Base-by-base conservation (phyloP, 176 grass and related monocot genomes). In the Urochloa ruziziensis region DNA sequence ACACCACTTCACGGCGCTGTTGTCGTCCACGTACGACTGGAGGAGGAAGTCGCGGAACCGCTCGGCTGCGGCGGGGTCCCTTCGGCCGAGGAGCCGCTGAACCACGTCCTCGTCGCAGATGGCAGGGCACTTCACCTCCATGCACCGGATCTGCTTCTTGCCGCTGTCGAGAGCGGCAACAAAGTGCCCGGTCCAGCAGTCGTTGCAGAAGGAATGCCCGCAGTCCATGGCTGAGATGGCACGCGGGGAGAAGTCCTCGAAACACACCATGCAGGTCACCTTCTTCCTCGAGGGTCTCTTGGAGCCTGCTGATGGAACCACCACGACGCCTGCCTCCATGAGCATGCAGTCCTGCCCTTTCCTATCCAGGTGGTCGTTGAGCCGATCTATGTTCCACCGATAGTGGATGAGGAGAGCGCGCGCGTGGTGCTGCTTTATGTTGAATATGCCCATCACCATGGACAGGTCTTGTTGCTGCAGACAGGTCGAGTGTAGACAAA, bases 171-270 rank as follows among this genome's bases (percentile, higher is more conserved):
- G 48, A 4, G 47, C 18, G 24, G 85, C 43, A 24, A 61, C 23
- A 40, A 92, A 92, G 78, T 92, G 47, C 40, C 81, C 63, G 16
- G 87, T 89, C 91, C 91, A 92, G 77, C 87, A 92, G 59, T 60
- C 69, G 64, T 89, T 84, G 81, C 90, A 92, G 70, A 86, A 92
- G 54, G 34, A 65, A 24, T 89, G 90, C 23, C 90, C 90, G 27
- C 87, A 92, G 4, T 92, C 90, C 87, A 92, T 89, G 47, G 40
- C 23, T 10, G 75, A 83, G 80, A 82, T 29, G 54, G 48, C 13
- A 10, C 1, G 14, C 9, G 11, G 60, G 12, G 54, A 24, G n/a
- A 77, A 64, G 5, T 89, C 80, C 59, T 89, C 87, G 68, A 86
- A 92, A 14, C 90, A 92, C 34, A 92, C 79, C 9, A 83, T 69